Percentiles rank a stretch among this genome's conserved stretches.
These are phyloP conservation scores for Cucumis cinereus DNA, from an alignment of 306 rosid genomes.

Conservation along the genomic window DNA sequence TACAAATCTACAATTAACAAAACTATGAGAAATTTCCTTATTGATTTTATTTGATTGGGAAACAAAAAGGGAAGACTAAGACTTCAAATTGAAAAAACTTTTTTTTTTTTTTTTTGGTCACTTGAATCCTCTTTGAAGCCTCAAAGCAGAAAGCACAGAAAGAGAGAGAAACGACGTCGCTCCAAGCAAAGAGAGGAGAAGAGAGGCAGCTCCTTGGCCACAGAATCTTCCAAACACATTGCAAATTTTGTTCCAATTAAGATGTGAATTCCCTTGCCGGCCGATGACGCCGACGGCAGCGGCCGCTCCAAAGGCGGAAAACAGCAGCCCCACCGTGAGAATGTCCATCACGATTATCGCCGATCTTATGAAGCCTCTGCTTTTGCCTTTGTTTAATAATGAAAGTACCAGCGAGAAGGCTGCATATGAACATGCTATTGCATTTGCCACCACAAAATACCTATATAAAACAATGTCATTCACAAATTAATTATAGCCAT, in stretches of 20 bases:
- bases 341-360: neutral
- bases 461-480: neutral
- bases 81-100: neutral
- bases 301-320: neutral
- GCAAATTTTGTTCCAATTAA: constrained; percentile 5
- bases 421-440: constrained; percentile 4
- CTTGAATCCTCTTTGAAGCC: neutral
- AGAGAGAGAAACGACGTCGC: constrained; percentile 3
- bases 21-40: neutral
- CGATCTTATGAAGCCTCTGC: neutral
- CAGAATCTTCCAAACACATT: constrained; percentile 1
- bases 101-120: neutral
- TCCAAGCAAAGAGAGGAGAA: neutral
- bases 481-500: too few species aligned
- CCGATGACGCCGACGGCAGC: neutral
- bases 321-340: neutral
- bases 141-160: neutral
- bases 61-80: neutral
- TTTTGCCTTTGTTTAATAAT: neutral
- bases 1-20: neutral
- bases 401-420: neutral
- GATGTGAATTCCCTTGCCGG: neutral
- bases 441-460: constrained; percentile 1
- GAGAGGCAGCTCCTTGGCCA: constrained; percentile 2
- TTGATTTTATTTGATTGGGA: neutral